Evolutionary conservation across 2,329 filamentous ascomycete genomes (phyloP).

Genomic region (Claviceps quebecensis): DNA sequence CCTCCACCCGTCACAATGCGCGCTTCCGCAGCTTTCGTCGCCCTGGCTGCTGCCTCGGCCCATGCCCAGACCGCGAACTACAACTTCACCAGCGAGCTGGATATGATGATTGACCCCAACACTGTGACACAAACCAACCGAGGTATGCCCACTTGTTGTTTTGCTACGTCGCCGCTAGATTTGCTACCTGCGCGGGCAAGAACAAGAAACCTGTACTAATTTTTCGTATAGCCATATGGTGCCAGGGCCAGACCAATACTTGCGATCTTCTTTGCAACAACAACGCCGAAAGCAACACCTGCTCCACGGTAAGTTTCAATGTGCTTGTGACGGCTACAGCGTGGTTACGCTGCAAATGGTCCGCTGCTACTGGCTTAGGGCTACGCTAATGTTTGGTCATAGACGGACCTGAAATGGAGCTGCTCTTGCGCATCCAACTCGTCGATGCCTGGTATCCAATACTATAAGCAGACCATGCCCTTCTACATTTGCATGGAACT

Average conservation of each 20-base stretch:
- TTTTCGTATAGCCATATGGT: conserved; percentile 32
- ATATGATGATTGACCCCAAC: conserved; percentile 28
- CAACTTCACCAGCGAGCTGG: conserved; percentile 29
- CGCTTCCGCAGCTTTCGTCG: conserved; percentile 24
- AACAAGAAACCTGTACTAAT: neutral
- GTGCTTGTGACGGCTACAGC: neutral
- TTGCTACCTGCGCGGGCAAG: neutral
- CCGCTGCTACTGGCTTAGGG: conserved; percentile 4
- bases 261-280: conserved; percentile 34
- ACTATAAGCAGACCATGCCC: conserved; percentile 38
- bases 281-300: conserved; percentile 26
- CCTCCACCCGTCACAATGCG: conserved; percentile 22
- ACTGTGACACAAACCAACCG: conserved; percentile 18
- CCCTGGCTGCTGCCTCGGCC: conserved; percentile 31
- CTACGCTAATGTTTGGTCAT: conserved; percentile 1
- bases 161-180: neutral
- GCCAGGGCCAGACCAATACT: conserved; percentile 34
- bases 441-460: conserved; percentile 35
- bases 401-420: conserved; percentile 29
- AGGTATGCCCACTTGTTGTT: conserved; percentile 21
- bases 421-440: conserved; percentile 36
- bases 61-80: conserved; percentile 15
- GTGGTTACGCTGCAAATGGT: neutral
- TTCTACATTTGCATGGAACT: conserved; percentile 38
- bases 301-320: conserved; percentile 27